These are phyloP conservation scores for Aspergillus puulaauensis DNA, from an alignment of 2,329 filamentous ascomycete species.

Conservation along the genomic window DNA sequence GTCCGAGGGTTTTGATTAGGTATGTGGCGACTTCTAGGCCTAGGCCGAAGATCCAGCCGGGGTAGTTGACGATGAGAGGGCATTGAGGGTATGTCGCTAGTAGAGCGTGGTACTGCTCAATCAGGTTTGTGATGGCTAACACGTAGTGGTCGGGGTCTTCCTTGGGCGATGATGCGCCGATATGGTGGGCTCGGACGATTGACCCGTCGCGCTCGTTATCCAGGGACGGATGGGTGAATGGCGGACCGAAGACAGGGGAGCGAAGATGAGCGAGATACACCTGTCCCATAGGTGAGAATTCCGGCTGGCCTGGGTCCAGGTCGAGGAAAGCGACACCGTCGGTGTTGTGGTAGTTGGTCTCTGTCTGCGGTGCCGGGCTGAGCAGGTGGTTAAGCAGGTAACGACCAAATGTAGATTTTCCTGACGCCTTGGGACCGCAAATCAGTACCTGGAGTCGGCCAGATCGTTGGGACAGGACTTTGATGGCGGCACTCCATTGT, in stretches of 20 bases:
- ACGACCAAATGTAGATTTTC: conserved; percentile 61
- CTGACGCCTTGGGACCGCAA: conserved; percentile 56
- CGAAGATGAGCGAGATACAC: conserved; percentile 56
- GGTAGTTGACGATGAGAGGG: conserved; percentile 58
- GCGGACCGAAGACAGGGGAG: conserved; percentile 54
- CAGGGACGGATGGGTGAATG: conserved; percentile 53
- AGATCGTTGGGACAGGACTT: conserved; percentile 42
- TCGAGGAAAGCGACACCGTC: conserved; percentile 56
- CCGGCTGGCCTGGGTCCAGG: conserved; percentile 59
- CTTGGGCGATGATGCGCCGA: conserved; percentile 54
- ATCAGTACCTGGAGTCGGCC: conserved; percentile 47
- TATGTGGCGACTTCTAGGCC: conserved; percentile 51
- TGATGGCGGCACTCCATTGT: conserved; percentile 46
- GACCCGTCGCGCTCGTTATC: conserved; percentile 34
- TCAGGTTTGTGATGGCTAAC: conserved; percentile 52
- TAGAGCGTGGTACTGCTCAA: conserved; percentile 48
- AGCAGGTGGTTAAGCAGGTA: conserved; percentile 57
- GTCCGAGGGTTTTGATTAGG: conserved; percentile 46
- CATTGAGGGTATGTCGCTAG: conserved; percentile 41
- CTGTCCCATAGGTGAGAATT: conserved; percentile 59
- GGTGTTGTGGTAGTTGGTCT: conserved; percentile 28
- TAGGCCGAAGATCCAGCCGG: conserved; percentile 56
- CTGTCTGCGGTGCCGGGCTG: conserved; percentile 36
- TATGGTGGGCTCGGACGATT: conserved; percentile 52
- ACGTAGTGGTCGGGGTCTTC: conserved; percentile 59